phyloP scores from a whole-genome alignment of 805 yeast species.

The Yarrowia sp. region DNA sequence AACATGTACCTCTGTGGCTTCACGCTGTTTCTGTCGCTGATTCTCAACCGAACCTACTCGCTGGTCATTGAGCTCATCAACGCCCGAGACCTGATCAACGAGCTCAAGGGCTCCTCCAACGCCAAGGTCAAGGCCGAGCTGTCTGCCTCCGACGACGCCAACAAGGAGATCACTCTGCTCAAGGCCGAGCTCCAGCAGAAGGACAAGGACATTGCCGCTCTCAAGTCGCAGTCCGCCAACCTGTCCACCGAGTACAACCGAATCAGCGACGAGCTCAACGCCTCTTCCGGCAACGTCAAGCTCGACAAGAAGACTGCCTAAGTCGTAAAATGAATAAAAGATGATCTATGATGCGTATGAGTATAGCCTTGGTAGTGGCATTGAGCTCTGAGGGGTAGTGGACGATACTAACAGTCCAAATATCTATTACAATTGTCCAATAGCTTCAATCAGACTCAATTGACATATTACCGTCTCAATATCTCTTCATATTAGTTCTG shows the following conservation, averaged over 20 bases:
- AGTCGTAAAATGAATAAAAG: background rate
- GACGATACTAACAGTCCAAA: no score
- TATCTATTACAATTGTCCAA: no score
- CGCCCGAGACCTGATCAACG: conserved; percentile 64
- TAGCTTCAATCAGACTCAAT: no score
- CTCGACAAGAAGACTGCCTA: conserved; percentile 48
- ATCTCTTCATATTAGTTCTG: no score
- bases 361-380: no score
- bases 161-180: conserved; percentile 55
- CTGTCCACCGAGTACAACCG: conserved; percentile 70
- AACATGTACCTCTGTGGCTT: conserved; percentile 96
- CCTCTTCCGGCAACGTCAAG: conserved; percentile 43
- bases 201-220: conserved; percentile 67
- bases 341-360: background rate
- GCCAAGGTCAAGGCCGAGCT: conserved; percentile 44
- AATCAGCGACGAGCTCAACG: conserved; percentile 52
- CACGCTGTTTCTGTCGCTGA: conserved; percentile 86
- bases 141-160: conserved; percentile 47
- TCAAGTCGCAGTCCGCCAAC: conserved; percentile 75
- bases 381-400: no score
- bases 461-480: no score
- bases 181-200: conserved; percentile 61
- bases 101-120: conserved; percentile 48
- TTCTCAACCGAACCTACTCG: conserved; percentile 78
- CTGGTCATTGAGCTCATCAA: conserved; percentile 44